Base-by-base conservation (phyloP, 163 green algal genomes). In the Chloromonas sp. region DNA sequence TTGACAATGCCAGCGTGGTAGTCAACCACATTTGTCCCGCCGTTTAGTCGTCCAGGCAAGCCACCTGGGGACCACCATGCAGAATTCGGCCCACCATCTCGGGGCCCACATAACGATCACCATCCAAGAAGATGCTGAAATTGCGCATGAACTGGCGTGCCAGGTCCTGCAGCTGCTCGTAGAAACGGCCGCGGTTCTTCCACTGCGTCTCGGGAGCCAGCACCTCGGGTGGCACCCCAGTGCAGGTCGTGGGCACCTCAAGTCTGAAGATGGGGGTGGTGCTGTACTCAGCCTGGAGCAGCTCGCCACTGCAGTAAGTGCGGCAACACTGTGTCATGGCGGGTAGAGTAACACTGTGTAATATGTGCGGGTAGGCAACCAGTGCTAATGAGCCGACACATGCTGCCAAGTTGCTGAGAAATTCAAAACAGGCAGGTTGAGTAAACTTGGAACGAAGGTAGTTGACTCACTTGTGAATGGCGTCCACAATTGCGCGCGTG, bases 401-500 rank as follows among this genome's bases (percentile, higher is more conserved):
- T 36, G 36, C 36, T 36, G 36, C 36, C 36, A 36, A 36, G 36
- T 36, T 36, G 36, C 36, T 36, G 36, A 36, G 36, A 36, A 36
- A 36, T 36, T 36, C 36, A 36, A 36, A 36, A 36, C 36, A 36
- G 36, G 36, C 36, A 36, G 36, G 36, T 36, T 36, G 36, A 36
- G 36, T 36, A 36, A 36, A 36, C 36, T 36, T 36, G 36, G 36
- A 36, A 36, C 36, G 36, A 36, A 36, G 36, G 36, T 36, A 2
- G 71, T 2, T 36, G 3, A 71, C 79, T 58, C 60, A 71, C 79
- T 60, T 90, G 92, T 98, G 97, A 85, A 99, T 98, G 83, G 96
- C 96, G 83, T 99, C 93, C 81, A 99, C 94, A 85, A 99, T 99
- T 66, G 95, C 94, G 62, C 97, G 94, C 5, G 97, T 99, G 92